A percentile compares a stretch with the other conserved stretches of the same genome.
Conservation (phyloP, 805 yeast species). For the Wickerhamomyces canadensis region DNA sequence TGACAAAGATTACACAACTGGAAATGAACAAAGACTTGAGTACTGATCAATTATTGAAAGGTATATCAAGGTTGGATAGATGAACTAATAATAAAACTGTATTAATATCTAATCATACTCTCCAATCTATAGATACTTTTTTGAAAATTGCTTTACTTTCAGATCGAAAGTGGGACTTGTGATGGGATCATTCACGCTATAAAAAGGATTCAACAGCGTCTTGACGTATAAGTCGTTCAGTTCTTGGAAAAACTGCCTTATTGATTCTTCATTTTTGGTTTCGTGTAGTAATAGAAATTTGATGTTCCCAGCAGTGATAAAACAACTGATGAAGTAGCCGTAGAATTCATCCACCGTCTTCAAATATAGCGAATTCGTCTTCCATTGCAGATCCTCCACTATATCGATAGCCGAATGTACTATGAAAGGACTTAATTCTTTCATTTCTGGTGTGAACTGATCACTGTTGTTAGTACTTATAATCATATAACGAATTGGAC, state of each 20-base stretch:
- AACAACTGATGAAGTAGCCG: constrained; percentile 77
- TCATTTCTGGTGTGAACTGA: constrained; percentile 61
- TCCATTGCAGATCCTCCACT: constrained; percentile 89
- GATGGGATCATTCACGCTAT: constrained; percentile 69
- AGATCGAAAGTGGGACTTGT: constrained; percentile 70
- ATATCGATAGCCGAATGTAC: constrained; percentile 85
- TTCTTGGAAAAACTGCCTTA: constrained; percentile 79
- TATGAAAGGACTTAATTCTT: constrained; percentile 81
- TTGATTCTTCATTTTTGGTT: constrained; percentile 55
- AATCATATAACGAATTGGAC: no score
- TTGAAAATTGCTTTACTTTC: constrained; percentile 64
- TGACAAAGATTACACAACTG: constrained; percentile 12
- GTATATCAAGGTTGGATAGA: constrained; percentile 26
- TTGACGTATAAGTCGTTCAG: constrained; percentile 85
- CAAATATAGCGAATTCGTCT: constrained; percentile 54
- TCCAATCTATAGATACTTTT: constrained; percentile 53
- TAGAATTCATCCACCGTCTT: constrained; percentile 83
- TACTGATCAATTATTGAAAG: constrained; percentile 29
- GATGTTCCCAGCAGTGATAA: constrained; percentile 81
- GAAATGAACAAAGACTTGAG: constrained; percentile 24
- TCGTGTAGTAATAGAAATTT: constrained; percentile 73
- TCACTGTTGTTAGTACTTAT: constrained; percentile 15
- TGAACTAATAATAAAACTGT: constrained; percentile 1
- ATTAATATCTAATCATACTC: not conserved
- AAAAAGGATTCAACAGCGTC: constrained; percentile 81